Evolutionary conservation across 495 filamentous ascomycete genomes (phyloP), one percentile per base, ranked within the genome.

Genomic region (Neurospora sp.): DNA sequence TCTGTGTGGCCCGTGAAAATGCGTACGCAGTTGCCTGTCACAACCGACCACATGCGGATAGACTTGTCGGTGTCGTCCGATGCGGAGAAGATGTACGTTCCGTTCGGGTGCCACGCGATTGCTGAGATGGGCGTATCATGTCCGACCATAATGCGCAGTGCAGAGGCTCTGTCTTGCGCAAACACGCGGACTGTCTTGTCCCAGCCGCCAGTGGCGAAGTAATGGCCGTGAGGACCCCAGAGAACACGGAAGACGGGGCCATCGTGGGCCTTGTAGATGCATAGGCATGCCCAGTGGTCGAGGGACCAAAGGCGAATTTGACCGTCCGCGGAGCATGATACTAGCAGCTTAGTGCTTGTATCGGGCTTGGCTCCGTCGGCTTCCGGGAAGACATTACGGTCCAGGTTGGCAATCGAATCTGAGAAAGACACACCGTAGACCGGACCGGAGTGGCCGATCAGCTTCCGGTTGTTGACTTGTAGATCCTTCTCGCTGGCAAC

Each of bases 41-140:
- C 84, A n/a, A 97, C 85, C n/a, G 92, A 89, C 95, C 96, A 99
- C 94, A 99, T 98, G 24, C 96, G 90, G 28, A 98, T 93, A 0
- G 94, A 94, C 82, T 93, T 93, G 81, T 99, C 96, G 66, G 86
- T 90, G 73, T 86, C 82, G 71, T 89, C 87, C 70, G 92, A 94
- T 0, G 91, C 93, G 2, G 96, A 97, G 83, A 98, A 97, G 69
- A 97, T 83, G 75, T 98, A 98, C 5, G 90, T 89, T 8, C 91
- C 92, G 79, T 98, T 99, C 3, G 95, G 94, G 77, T 99, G 96
- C 86, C 94, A 99, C 19, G 90, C 88, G 28, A 98, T 84, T 48
- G 88, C 88, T 75, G 96, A 95, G 34, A 97, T 93, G 77, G 92
- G 90, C 42, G 92, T 91, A 72, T 98, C 93, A 80, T 99, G 96